Evolutionary conservation across 768 basidiomycete species (phyloP), one percentile per base, ranked within the genome.

Genomic region (Suillus cothurnatus): DNA sequence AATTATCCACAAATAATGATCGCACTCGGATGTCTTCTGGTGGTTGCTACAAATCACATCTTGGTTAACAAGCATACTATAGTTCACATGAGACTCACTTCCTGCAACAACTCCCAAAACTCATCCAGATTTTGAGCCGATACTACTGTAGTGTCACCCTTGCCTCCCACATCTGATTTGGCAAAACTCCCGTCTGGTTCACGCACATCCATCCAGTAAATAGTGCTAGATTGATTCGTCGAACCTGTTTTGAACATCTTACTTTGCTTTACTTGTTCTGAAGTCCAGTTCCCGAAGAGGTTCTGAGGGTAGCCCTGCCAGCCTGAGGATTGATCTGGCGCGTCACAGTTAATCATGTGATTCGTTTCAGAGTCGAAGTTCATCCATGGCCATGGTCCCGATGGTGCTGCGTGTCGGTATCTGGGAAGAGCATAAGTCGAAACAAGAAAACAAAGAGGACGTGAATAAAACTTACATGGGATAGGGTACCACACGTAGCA

Each of bases 251-350:
- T 66, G 64, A 28, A 66, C 70, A 78, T 76, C 53, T 67, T 65
- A 49, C 76, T 73, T 52, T 68, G 67, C 15, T 64, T 23, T 14
- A 77, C 71, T 60, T 84, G 83, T 2, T 68, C 67, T 3, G 69
- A 68, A 0, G 81, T 82, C 84, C 85, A 85, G 66, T 84, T 85
- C 1, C 81, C 79, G 68, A 81, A 55, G 31, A 12, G 21, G 53
- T 23, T 60, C 14, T 52, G 36, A n/a, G 26, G 26, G 34, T 41
- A 41, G 3, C 34, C 32, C 32, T 0, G 23, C 56, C 56, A 57
- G n/a, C n/a, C n/a, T n/a, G n/a, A n/a, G 36, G 23, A 57, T 57
- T 21, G 19, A 43, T 57, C 36, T 9, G 34, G 34, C 8, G 11
- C 34, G 8, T 34, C 8, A 57, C 14, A 1, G 6, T 34, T 14